Percentiles rank a stretch among this genome's conserved stretches.
These are phyloP conservation scores for Vicia villosa DNA, from an alignment of 306 rosid species.

Conservation along the genomic window DNA sequence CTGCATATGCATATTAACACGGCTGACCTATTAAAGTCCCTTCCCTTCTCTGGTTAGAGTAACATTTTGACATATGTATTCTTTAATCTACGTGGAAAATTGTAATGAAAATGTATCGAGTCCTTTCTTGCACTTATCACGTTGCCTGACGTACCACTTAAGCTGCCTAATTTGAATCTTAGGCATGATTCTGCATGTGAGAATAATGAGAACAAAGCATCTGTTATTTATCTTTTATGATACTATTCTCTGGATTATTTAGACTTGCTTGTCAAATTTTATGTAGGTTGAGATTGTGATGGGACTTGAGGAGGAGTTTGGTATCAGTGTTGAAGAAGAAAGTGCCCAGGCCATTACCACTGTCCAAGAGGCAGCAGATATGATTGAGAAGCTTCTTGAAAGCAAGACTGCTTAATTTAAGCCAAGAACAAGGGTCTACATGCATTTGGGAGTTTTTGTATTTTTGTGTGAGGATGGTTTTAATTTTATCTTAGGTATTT, in stretches of 20 bases:
- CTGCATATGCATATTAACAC: background rate
- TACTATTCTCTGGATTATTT: background rate
- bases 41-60: slow-evolving; percentile 13
- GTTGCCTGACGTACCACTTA: background rate
- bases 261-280: background rate
- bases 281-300: slow-evolving; percentile 90
- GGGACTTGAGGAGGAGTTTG: slow-evolving; percentile 89
- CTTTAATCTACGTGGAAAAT: background rate
- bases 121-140: background rate
- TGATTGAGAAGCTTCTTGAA: slow-evolving; percentile 65
- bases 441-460: slow-evolving; percentile 5
- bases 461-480: background rate
- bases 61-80: background rate
- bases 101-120: background rate
- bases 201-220: background rate
- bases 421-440: slow-evolving; percentile 3
- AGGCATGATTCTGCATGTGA: background rate
- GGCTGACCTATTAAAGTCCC: background rate
- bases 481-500: slow-evolving; percentile 13
- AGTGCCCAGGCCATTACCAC: slow-evolving; percentile 75
- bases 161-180: background rate
- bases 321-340: slow-evolving; percentile 71
- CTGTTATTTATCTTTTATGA: background rate
- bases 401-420: slow-evolving; percentile 45
- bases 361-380: slow-evolving; percentile 83